Evolutionary conservation across 768 basidiomycete genomes (phyloP), one percentile per base, ranked within the genome.

Genomic region (Amanita phalloides): DNA sequence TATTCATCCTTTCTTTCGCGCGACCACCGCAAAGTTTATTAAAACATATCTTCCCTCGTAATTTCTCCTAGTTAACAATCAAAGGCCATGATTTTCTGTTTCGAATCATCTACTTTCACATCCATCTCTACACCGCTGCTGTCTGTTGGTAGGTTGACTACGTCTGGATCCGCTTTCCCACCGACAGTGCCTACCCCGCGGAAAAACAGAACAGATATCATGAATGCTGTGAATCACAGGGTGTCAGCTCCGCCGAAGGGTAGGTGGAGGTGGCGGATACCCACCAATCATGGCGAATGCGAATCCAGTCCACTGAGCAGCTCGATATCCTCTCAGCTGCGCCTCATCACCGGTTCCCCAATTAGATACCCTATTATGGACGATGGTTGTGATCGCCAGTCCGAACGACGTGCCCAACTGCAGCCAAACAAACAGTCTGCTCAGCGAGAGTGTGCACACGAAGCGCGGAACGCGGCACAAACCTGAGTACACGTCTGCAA

Each of bases 401-500:
- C 72, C 39, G 60, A 52, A 53, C 17, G 54, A 57, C 45, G 56
- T 35, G 53, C 35, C 14, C 37, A 41, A 17, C 45, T 46, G 32
- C 32, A 32, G 32, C 10, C 9, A 32, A 32, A 11, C 5, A 11
- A 11, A 33, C 13, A 13, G 4, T 9, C 14, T n/a, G 11, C 26
- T 45, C 17, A 33, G 26, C 21, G 14, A n/a, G 20, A n/a, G 4
- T 11, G 6, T 4, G 25, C 14, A 32, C 21, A 26, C 13, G 11
- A 45, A 23, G 10, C 9, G 10, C 10, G 32, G 32, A 10, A 32
- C 5, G n/a, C n/a, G 14, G 3, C 17, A 17, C 66, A 50, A 49
- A 79, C 82, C 69, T 86, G 83, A 3, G 76, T 82, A 75, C 90
- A 79, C 0, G 88, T 88, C 60, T 86, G 84, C 64, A 90, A 89